Percentiles rank a stretch among this genome's conserved stretches.
These are phyloP conservation scores for Pelargonium citronellum DNA, from an alignment of 441 rosid genomes.

Conservation along the genomic window DNA sequence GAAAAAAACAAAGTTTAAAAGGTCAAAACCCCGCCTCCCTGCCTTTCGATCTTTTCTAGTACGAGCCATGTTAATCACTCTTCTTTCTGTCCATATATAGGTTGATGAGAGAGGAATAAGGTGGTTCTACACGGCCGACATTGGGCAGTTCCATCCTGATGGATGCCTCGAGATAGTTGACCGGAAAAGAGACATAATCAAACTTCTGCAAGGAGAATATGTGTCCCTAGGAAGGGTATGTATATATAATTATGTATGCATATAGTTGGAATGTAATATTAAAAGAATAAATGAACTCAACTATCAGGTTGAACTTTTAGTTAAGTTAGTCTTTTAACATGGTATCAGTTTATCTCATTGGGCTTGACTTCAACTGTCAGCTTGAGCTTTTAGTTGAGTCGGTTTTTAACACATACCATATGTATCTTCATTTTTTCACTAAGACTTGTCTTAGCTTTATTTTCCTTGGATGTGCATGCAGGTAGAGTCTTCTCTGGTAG, in stretches of 20 bases:
- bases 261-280: not conserved
- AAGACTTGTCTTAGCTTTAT: too few species aligned
- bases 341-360: too few species aligned
- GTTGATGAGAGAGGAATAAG: constrained; percentile 86
- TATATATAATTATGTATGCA: not conserved
- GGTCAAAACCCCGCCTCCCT: constrained; percentile 34
- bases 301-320: too few species aligned
- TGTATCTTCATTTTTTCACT: not conserved
- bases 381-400: too few species aligned
- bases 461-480: too few species aligned
- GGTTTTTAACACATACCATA: too few species aligned
- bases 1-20: constrained; percentile 79
- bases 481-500: constrained; percentile 82
- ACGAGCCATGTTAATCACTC: not conserved
- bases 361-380: too few species aligned
- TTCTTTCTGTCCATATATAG: constrained; percentile 24
- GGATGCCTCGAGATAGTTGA: constrained; percentile 98
- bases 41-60: constrained; percentile 11
- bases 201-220: constrained; percentile 97
- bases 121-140: constrained; percentile 96
- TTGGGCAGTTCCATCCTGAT: constrained; percentile 82
- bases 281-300: not conserved
- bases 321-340: too few species aligned
- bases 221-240: constrained; percentile 90
- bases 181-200: constrained; percentile 90